phyloP scores from a whole-genome alignment of 495 filamentous ascomycete genomes.

The Tricharina praecox region DNA sequence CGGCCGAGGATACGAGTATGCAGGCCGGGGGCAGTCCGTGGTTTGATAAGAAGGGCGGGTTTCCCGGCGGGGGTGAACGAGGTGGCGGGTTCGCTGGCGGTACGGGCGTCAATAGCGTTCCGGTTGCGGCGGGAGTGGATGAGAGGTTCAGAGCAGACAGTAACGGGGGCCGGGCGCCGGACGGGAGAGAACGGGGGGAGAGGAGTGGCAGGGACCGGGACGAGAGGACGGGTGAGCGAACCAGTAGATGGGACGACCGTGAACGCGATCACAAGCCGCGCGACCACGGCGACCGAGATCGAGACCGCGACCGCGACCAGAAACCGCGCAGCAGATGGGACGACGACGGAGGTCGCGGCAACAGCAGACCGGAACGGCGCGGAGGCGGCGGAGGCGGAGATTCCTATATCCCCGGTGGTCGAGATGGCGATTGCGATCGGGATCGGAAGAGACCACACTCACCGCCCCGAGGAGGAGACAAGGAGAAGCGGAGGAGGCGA shows the following conservation, averaged over 20 bases:
- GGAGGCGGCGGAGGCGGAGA: constrained; percentile 10
- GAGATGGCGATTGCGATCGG: constrained; percentile 11
- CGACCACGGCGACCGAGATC: constrained; percentile 1
- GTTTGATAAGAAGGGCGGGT: constrained; percentile 27
- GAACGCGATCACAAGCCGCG: not conserved
- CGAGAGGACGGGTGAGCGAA: not conserved
- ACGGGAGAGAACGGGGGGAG: not conserved
- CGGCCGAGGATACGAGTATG: constrained; percentile 76
- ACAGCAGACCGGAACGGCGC: constrained; percentile 11
- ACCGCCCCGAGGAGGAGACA: constrained; percentile 4
- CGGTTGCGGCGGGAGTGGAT: constrained; percentile 28
- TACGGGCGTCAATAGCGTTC: not conserved
- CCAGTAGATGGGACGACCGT: not conserved
- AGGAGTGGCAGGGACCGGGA: constrained; percentile 1
- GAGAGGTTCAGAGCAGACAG: constrained; percentile 59
- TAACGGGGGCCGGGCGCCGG: constrained; percentile 9
- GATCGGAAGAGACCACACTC: constrained; percentile 16
- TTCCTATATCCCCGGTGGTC: constrained; percentile 22
- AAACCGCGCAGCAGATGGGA: constrained; percentile 5
- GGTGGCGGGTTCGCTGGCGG: not conserved
- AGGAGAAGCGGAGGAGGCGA: constrained; percentile 4
- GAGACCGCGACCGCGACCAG: constrained; percentile 1
- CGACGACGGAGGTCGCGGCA: constrained; percentile 17
- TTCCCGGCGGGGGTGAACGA: constrained; percentile 30
- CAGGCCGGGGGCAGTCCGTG: constrained; percentile 45